These are phyloP conservation scores for Solanum neorickii DNA, from an alignment of 257 asterid genomes.

Conservation along the genomic window DNA sequence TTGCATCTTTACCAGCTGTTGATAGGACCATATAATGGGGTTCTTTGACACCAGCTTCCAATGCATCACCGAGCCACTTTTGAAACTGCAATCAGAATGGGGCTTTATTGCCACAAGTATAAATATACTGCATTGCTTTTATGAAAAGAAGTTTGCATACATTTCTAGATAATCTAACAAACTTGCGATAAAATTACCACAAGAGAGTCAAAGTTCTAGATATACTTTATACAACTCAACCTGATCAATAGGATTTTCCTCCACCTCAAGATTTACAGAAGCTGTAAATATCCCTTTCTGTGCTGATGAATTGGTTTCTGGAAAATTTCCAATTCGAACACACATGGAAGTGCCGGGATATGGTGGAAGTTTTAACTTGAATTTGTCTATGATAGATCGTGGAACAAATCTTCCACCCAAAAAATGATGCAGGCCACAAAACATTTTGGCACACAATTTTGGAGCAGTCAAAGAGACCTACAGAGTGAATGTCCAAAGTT, in stretches of 20 bases:
- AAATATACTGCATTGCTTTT: not conserved
- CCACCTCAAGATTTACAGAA: not conserved
- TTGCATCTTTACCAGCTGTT: conserved; percentile 19
- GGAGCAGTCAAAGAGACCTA: conserved; percentile 30
- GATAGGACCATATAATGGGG: conserved; percentile 21
- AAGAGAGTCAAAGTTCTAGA: not conserved
- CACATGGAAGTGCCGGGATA: conserved; percentile 26
- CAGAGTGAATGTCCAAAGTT: not conserved
- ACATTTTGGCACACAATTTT: conserved; percentile 22
- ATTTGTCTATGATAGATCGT: conserved; percentile 10
- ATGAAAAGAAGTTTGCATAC: not conserved
- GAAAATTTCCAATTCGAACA: conserved; percentile 11
- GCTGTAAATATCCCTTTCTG: not conserved
- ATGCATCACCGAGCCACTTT: conserved; percentile 21
- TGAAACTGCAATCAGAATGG: conserved; percentile 12
- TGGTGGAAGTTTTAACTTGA: conserved; percentile 16
- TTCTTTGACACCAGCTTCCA: conserved; percentile 17
- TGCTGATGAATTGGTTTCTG: not conserved
- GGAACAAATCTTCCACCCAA: conserved; percentile 27
- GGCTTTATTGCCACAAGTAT: not conserved
- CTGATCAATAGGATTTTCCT: conserved; percentile 19
- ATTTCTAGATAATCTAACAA: not conserved
- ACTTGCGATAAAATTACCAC: not conserved
- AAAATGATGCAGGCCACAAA: conserved; percentile 20
- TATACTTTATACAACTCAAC: not conserved